Evolutionary conservation across 108 stramenopile genomes (phyloP).

Genomic region (Fistulifera solaris): DNA sequence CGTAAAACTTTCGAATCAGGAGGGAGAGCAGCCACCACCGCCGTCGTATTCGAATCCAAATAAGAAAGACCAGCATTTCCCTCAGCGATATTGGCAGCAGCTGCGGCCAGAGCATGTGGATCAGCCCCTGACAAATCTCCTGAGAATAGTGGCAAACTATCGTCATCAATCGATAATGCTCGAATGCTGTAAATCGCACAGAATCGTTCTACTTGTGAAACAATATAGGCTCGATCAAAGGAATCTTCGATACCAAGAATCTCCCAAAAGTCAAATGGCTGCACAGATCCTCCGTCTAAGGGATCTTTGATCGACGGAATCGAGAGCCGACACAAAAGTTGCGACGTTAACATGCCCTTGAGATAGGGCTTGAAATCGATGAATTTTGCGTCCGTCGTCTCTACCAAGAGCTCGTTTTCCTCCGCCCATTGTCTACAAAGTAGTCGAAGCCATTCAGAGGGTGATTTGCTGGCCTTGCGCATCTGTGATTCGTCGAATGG

Average conservation of each 20-base stretch:
- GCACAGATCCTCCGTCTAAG: conserved; percentile 1
- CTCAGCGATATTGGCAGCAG: conserved; percentile 21
- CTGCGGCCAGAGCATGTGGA: conserved; percentile 10
- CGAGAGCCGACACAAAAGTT: conserved; percentile 56
- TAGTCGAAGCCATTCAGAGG: conserved; percentile 66
- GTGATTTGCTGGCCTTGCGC: conserved; percentile 51
- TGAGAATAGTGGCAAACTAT: neutral
- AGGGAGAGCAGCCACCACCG: conserved; percentile 20
- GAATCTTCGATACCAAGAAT: conserved; percentile 58
- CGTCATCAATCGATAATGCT: conserved; percentile 13
- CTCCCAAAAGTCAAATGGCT: conserved; percentile 51
- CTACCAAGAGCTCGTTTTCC: conserved; percentile 40
- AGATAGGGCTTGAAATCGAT: conserved; percentile 64
- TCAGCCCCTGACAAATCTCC: conserved; percentile 1
- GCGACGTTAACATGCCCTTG: conserved; percentile 50
- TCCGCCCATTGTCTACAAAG: conserved; percentile 61
- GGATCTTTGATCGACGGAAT: conserved; percentile 24
- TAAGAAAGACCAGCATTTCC: conserved; percentile 4
- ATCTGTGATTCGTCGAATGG: conserved; percentile 27
- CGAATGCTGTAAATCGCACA: conserved; percentile 61
- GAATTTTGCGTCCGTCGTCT: conserved; percentile 44
- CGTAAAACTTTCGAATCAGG: neutral
- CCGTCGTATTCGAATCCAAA: conserved; percentile 20
- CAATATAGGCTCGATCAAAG: conserved; percentile 68
- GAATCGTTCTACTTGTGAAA: conserved; percentile 67